These are phyloP conservation scores for Phoma sp. DNA, from an alignment of 2,329 filamentous ascomycete genomes.

Conservation along the genomic window DNA sequence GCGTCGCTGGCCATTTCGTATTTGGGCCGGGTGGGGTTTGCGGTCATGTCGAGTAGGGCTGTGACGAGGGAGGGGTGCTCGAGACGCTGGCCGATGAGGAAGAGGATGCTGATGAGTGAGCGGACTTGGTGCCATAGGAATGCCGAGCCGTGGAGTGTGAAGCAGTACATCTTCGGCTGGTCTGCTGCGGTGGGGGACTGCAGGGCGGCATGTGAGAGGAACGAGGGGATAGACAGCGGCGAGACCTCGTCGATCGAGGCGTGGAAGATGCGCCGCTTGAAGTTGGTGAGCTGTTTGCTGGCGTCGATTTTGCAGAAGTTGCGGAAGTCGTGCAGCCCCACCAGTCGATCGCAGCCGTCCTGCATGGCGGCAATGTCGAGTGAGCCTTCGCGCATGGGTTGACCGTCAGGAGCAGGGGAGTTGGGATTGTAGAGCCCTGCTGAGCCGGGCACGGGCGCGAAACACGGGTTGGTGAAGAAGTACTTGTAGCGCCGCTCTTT, in stretches of 20 bases:
- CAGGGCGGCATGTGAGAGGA: conserved; percentile 38
- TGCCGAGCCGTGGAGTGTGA: conserved; percentile 86
- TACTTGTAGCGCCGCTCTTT: conserved; percentile 91
- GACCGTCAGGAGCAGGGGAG: conserved; percentile 9
- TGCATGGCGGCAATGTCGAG: conserved; percentile 89
- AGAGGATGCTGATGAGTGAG: conserved; percentile 91
- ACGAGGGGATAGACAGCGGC: conserved; percentile 34
- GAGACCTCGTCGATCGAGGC: conserved; percentile 69
- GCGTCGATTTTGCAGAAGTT: conserved; percentile 97
- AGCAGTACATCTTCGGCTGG: conserved; percentile 76
- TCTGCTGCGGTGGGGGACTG: conserved; percentile 12
- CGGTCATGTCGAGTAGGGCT: conserved; percentile 73
- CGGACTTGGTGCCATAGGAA: conserved; percentile 99
- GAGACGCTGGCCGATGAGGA: conserved; percentile 86
- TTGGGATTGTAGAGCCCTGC: conserved; percentile 53
- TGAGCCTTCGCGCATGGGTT: conserved; percentile 64
- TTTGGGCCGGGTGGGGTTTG: conserved; percentile 76
- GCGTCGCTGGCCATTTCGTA: conserved; percentile 92
- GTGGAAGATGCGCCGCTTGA: conserved; percentile 78
- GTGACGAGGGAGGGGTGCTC: conserved; percentile 77
- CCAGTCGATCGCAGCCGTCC: conserved; percentile 76
- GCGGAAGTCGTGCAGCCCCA: conserved; percentile 90
- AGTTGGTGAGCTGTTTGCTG: conserved; percentile 87
- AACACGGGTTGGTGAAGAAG: conserved; percentile 96
- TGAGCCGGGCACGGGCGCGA: conserved; percentile 68